Conservation (phyloP, 352 stramenopile species). For the Phytophthora uliginosa region DNA sequence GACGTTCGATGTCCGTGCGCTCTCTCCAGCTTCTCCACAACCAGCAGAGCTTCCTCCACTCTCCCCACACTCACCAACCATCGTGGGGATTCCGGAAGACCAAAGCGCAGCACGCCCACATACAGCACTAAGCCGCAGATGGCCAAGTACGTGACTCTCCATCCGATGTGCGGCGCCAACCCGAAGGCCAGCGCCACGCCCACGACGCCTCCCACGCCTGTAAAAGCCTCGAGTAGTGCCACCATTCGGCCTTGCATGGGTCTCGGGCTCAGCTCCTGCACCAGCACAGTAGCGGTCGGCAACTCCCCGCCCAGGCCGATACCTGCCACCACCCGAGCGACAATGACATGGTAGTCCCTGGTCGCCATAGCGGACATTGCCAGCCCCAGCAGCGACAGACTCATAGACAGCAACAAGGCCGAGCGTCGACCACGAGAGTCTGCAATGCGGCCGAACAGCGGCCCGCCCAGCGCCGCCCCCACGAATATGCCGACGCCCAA, state of each 20-base stretch:
- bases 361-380: conserved; percentile 30
- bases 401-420: conserved; percentile 34
- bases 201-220: conserved; percentile 29
- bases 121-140: conserved; percentile 29
- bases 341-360: conserved; percentile 24
- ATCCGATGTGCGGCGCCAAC: conserved; percentile 29
- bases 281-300: conserved; percentile 30
- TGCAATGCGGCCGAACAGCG: conserved; percentile 34
- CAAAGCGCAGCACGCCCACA: conserved; percentile 19
- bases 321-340: conserved; percentile 34
- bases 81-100: conserved; percentile 43
- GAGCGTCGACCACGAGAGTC: conserved; percentile 30
- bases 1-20: not conserved
- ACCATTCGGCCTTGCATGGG: conserved; percentile 8
- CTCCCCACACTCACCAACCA: conserved; percentile 41
- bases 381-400: conserved; percentile 31
- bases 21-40: conserved; percentile 38
- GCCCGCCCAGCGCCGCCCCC: conserved; percentile 30
- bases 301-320: conserved; percentile 45
- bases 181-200: conserved; percentile 34
- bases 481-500: conserved; percentile 29
- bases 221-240: conserved; percentile 37
- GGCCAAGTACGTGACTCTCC: conserved; percentile 34
- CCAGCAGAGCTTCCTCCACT: conserved; percentile 18
- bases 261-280: conserved; percentile 40